Percentiles rank a stretch among this genome's conserved stretches.
Evolutionary conservation across 306 rosid genomes (phyloP).

Genomic region (Calophaca sinica): DNA sequence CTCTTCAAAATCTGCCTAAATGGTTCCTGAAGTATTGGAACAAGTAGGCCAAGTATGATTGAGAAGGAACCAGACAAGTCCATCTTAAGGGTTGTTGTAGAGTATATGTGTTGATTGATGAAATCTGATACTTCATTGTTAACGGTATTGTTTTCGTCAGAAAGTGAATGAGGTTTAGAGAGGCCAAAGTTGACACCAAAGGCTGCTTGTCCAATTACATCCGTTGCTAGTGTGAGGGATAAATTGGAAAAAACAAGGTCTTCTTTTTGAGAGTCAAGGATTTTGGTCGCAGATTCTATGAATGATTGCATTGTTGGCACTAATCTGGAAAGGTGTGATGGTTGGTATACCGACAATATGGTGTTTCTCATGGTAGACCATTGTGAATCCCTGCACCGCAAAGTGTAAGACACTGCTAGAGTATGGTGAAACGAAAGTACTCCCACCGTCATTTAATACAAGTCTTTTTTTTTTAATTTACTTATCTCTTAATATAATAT

Average conservation of each 20-base stretch:
- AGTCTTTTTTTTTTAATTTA: too few relatives aligned
- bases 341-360: constrained; percentile 77
- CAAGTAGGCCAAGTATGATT: constrained; percentile 81
- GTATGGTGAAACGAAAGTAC: constrained; percentile 7
- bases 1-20: constrained; percentile 82
- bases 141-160: constrained; percentile 43
- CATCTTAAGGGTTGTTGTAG: constrained; percentile 90
- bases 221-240: constrained; percentile 80
- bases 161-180: constrained; percentile 57
- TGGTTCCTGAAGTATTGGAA: constrained; percentile 85
- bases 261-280: constrained; percentile 59
- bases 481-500: too few relatives aligned
- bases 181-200: constrained; percentile 92
- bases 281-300: constrained; percentile 74
- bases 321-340: constrained; percentile 73
- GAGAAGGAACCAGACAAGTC: constrained; percentile 92
- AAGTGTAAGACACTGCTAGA: constrained; percentile 37
- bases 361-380: constrained; percentile 94
- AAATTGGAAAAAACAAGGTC: constrained; percentile 73
- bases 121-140: constrained; percentile 72
- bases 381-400: constrained; percentile 75
- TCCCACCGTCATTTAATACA: too few relatives aligned
- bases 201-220: constrained; percentile 85
- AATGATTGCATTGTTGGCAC: constrained; percentile 87
- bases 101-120: constrained; percentile 80